Evolutionary conservation across 169 alveolate species (phyloP).

Genomic region (Cryptosporidium baileyi): DNA sequence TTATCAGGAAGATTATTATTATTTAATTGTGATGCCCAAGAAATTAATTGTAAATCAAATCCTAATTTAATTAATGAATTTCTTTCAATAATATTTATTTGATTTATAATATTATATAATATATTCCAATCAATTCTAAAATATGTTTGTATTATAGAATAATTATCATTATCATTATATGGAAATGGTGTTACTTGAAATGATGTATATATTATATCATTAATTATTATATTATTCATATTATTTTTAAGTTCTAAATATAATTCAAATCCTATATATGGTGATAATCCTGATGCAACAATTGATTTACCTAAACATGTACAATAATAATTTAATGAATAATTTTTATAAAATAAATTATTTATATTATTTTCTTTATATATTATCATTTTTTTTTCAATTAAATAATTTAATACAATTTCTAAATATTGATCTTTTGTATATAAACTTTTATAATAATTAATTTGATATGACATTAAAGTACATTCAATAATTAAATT

Average conservation of each 20-base stretch:
- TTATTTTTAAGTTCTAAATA: neutral
- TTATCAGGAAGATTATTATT: conserved; percentile 1
- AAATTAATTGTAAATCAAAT: conserved; percentile 28
- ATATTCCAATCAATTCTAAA: conserved; percentile 31
- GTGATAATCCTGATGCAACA: conserved; percentile 56
- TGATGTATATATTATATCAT: neutral
- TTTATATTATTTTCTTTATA: neutral
- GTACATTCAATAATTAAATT: conserved; percentile 22
- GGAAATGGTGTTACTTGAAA: conserved; percentile 51
- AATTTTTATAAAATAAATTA: neutral
- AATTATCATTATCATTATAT: neutral
- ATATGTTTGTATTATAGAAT: neutral
- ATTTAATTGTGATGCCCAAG: conserved; percentile 18
- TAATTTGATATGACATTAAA: conserved; percentile 30
- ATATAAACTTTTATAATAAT: neutral
- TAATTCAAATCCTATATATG: conserved; percentile 28
- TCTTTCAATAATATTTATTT: conserved; percentile 1
- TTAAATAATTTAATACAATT: neutral
- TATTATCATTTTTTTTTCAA: conserved; percentile 15
- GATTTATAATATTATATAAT: neutral
- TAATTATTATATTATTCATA: neutral
- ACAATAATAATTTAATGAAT: neutral
- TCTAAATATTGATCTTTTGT: no score
- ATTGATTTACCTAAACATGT: conserved; percentile 30
- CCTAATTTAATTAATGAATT: conserved; percentile 47